Percentiles rank a stretch among this genome's conserved stretches.
Evolutionary conservation across 169 alveolate species (phyloP).

Genomic region (Cryptosporidium felis): DNA sequence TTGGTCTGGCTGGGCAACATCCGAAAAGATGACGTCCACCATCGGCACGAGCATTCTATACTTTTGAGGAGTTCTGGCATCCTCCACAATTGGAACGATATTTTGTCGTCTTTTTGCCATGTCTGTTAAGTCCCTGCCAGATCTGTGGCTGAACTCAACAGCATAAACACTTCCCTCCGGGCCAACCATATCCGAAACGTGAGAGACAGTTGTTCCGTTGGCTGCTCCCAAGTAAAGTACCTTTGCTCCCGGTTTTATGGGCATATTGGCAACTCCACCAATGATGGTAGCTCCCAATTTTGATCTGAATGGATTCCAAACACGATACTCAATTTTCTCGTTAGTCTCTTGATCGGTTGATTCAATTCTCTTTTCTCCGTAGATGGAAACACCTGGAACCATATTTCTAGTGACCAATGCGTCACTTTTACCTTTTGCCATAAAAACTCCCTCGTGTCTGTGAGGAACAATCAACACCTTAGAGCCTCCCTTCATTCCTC

Average conservation of each 20-base stretch:
- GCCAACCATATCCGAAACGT: slow-evolving; percentile 99
- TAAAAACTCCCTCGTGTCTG: slow-evolving; percentile 95
- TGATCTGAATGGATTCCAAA: slow-evolving; percentile 99
- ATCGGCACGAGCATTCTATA: slow-evolving; percentile 97
- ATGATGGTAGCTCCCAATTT: slow-evolving; percentile 98
- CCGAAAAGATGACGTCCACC: slow-evolving; percentile 99
- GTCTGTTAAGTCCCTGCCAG: slow-evolving; percentile 97
- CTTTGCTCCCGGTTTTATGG: slow-evolving; percentile 95
- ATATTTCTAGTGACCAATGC: slow-evolving; percentile 94
- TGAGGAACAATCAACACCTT: slow-evolving; percentile 94
- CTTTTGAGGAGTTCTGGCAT: slow-evolving; percentile 98
- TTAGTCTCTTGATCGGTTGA: slow-evolving; percentile 86
- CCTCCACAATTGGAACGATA: slow-evolving; percentile 98
- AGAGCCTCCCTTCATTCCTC: slow-evolving; percentile 87
- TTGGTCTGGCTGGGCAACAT: slow-evolving; percentile 98
- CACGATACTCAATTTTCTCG: slow-evolving; percentile 96
- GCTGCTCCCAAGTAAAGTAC: slow-evolving; percentile 98
- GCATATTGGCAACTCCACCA: slow-evolving; percentile 97
- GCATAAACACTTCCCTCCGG: slow-evolving; percentile 98
- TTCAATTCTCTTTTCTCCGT: slow-evolving; percentile 97
- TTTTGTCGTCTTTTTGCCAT: slow-evolving; percentile 98
- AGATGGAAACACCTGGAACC: slow-evolving; percentile 98
- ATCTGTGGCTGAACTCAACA: slow-evolving; percentile 97
- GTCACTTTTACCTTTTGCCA: slow-evolving; percentile 95
- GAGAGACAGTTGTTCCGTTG: slow-evolving; percentile 98